These are phyloP conservation scores for Coniferiporia sulphurascens DNA, from an alignment of 1,284 basidiomycete species.

Conservation along the genomic window DNA sequence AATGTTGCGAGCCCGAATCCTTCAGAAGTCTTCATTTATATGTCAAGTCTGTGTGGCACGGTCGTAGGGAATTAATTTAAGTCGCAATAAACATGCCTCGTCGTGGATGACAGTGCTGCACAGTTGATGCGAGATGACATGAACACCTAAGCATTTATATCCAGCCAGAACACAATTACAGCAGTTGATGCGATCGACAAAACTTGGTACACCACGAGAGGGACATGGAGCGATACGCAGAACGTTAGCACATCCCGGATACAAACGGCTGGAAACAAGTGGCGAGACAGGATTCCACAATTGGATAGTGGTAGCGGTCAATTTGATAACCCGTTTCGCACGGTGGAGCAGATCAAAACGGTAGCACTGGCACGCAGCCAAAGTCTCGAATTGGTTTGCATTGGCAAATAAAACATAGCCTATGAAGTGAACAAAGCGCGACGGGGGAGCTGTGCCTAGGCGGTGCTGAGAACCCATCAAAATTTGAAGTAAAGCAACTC, in stretches of 20 bases:
- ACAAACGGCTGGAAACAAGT: constrained; percentile 11
- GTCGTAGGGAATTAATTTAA: not conserved
- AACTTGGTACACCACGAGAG: not conserved
- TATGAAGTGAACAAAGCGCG: constrained; percentile 3
- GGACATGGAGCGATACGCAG: not conserved
- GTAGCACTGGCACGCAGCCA: not conserved
- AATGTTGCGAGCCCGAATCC: not conserved
- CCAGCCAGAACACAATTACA: not conserved
- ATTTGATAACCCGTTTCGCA: constrained; percentile 3
- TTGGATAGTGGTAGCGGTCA: constrained; percentile 1
- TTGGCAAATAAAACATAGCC: constrained; percentile 1
- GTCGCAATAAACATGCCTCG: not conserved
- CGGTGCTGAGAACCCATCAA: constrained; percentile 14
- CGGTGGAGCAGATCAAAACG: not conserved
- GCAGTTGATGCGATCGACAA: constrained; percentile 6
- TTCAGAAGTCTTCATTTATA: constrained; percentile 17
- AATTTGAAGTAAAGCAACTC: not conserved
- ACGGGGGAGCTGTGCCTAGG: constrained; percentile 9
- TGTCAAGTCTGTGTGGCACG: not conserved
- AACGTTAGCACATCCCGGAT: not conserved
- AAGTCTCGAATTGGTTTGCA: not conserved
- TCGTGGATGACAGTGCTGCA: constrained; percentile 1
- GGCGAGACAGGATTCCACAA: constrained; percentile 6
- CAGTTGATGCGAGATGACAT: constrained; percentile 16
- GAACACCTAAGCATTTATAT: constrained; percentile 11